A percentile compares a stretch with the other conserved stretches of the same genome.
Evolutionary conservation across 345 rosid species (phyloP).

Genomic region (Brassica cretica): DNA sequence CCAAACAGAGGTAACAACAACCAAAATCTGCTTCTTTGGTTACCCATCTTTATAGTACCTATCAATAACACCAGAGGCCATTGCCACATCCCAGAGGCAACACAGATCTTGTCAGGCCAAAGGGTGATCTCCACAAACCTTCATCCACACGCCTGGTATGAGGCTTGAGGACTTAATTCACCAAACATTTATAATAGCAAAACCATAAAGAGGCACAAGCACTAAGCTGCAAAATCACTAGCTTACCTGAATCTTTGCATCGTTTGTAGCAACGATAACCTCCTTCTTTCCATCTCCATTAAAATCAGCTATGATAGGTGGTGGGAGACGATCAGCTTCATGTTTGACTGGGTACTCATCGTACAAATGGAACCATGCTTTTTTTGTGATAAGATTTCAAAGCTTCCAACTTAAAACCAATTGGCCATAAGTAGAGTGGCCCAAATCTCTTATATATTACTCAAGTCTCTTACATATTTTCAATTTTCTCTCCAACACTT

Average conservation of each 20-base stretch:
- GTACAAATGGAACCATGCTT: slow-evolving; percentile 85
- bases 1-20: slow-evolving; percentile 97
- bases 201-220: background rate
- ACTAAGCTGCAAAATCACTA: background rate
- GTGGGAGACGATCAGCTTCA: slow-evolving; percentile 91
- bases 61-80: slow-evolving; percentile 91
- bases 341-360: slow-evolving; percentile 86
- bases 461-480: too few species aligned
- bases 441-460: too few species aligned
- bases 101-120: slow-evolving; percentile 83
- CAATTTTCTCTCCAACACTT: slow-evolving; percentile 31
- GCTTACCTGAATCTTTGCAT: slow-evolving; percentile 84
- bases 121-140: slow-evolving; percentile 62
- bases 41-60: slow-evolving; percentile 59
- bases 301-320: slow-evolving; percentile 86
- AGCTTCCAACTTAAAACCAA: too few species aligned
- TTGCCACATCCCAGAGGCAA: slow-evolving; percentile 82
- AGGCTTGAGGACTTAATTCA: slow-evolving; percentile 75
- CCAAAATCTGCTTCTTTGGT: slow-evolving; percentile 88
- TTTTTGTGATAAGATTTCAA: too few species aligned
- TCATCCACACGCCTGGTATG: slow-evolving; percentile 80
- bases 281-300: slow-evolving; percentile 94
- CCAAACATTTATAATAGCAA: background rate
- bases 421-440: too few species aligned
- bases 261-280: slow-evolving; percentile 84